Evolutionary conservation across 2,329 filamentous ascomycete species (phyloP), one percentile per base, ranked within the genome.

Genomic region (Paecilomyces sp.): DNA sequence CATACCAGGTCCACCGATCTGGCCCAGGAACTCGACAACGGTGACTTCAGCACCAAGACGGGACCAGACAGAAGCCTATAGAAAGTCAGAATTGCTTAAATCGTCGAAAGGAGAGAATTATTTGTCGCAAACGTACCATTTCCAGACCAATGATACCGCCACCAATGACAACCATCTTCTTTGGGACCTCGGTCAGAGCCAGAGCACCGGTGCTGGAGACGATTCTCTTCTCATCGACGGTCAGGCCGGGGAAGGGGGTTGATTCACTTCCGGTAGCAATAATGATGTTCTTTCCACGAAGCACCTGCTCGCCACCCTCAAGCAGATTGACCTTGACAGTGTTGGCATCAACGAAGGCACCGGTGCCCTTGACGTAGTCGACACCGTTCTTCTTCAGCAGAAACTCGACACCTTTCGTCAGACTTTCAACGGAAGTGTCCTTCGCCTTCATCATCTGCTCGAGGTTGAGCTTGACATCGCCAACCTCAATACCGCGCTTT

Each of bases 311-410:
- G 73, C 93, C 92, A 70, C 94, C 94, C 22, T 97, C 93, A 69
- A 89, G 85, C 63, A 97, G 86, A 72, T 89, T 88, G 69, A 99
- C 91, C 79, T 91, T 92, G 78, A 99, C 80, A 70, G 94, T 93
- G 80, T 97, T 86, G 79, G 95, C 90, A 75, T 90, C 90, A 70
- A 88, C 84, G 74, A 97, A 96, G 54, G 90, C 84, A 67, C 89
- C 93, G 57, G 91, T 87, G 68, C 94, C 94, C 83, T 97, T 97
- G 81, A 97, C 84, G 79, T 97, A 99, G 75, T 97, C 92, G 67
- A 97, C 94, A 65, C 91, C 91, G 81, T 99, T 99, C 85, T 99
- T 97, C 88, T 97, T 97, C 80, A 99, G 89, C 64, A 99, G 83
- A 76, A 93, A 99, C 79, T 99, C 94, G 66, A 99, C 90, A 76